phyloP scores from a whole-genome alignment of 2,329 filamentous ascomycete species.

The Fusarium lateritium region DNA sequence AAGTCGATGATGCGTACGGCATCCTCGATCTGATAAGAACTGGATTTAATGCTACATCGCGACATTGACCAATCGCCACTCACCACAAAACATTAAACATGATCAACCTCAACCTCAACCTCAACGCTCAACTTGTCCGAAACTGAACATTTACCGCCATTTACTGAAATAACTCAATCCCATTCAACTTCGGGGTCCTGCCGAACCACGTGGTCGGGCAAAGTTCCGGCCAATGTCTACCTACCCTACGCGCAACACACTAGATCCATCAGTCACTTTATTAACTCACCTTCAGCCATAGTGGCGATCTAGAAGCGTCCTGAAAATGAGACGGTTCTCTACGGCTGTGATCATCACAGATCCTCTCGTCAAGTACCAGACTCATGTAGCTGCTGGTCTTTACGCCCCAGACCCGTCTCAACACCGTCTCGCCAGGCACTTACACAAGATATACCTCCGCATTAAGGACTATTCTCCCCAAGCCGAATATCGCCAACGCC shows the following conservation, averaged over 20 bases:
- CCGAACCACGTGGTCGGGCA: constrained; percentile 10
- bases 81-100: neutral
- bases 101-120: neutral
- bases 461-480: constrained; percentile 85
- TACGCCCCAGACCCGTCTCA: constrained; percentile 80
- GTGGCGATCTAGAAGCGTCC: neutral
- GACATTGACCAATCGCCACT: constrained; percentile 13
- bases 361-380: constrained; percentile 82
- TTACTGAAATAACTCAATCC: neutral
- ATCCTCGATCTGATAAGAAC: constrained; percentile 38
- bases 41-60: constrained; percentile 12
- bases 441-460: constrained; percentile 81
- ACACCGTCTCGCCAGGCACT: constrained; percentile 80
- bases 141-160: neutral
- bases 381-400: constrained; percentile 75
- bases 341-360: constrained; percentile 75
- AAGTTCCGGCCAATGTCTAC: constrained; percentile 17
- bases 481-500: constrained; percentile 75
- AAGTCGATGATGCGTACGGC: constrained; percentile 37
- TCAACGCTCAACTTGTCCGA: neutral
- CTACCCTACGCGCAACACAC: constrained; percentile 16
- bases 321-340: constrained; percentile 55
- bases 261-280: constrained; percentile 5
- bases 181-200: neutral
- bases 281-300: constrained; percentile 19